Conservation (phyloP, 768 basidiomycete genomes). For the Termitomyces sp. region DNA sequence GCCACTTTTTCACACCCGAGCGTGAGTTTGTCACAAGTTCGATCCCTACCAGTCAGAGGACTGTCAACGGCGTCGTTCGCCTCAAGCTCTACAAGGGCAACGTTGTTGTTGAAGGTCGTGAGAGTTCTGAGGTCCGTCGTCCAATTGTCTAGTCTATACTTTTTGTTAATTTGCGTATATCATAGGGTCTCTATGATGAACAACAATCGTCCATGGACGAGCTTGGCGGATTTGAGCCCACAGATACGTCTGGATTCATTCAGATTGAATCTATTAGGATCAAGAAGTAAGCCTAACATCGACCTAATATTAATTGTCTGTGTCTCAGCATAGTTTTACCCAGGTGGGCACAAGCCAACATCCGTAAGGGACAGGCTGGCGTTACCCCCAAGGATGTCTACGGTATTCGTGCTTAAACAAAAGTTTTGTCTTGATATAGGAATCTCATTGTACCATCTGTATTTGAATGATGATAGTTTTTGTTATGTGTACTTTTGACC, state of each 20-base stretch:
- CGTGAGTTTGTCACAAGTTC: constrained; percentile 89
- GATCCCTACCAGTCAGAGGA: constrained; percentile 91
- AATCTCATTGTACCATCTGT: background rate
- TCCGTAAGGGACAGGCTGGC: constrained; percentile 78
- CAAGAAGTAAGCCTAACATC: constrained; percentile 69
- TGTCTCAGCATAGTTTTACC: constrained; percentile 1
- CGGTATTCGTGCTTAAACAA: constrained; percentile 44
- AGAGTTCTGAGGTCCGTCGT: constrained; percentile 69
- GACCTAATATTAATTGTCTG: background rate
- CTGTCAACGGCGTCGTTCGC: constrained; percentile 90
- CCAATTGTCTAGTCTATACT: background rate
- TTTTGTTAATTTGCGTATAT: background rate
- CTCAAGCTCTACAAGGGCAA: constrained; percentile 96
- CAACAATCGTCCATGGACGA: constrained; percentile 98
- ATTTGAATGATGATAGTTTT: background rate
- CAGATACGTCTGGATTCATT: constrained; percentile 94
- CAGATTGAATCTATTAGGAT: constrained; percentile 96
- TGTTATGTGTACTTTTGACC: background rate
- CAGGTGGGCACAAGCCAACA: constrained; percentile 87
- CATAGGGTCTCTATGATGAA: constrained; percentile 89
- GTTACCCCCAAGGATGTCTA: constrained; percentile 78
- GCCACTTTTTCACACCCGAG: constrained; percentile 99
- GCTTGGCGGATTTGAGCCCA: constrained; percentile 96
- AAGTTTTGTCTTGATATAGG: background rate
- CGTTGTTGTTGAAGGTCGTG: constrained; percentile 87